phyloP scores from a whole-genome alignment of 192 early-diverging fungal species.

The Podila verticillata region DNA sequence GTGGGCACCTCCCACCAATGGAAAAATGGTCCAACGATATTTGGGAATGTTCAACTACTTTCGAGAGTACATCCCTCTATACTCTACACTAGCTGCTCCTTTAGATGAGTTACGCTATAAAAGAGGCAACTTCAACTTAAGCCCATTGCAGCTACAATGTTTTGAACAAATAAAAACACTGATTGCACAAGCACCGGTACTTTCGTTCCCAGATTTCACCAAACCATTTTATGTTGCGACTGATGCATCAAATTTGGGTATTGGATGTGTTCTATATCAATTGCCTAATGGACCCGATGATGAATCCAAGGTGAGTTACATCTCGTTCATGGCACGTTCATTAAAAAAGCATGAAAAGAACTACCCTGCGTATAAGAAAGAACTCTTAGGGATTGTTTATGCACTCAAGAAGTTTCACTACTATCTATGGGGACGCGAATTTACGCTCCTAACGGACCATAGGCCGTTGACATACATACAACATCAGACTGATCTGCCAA shows the following conservation, averaged over 20 bases:
- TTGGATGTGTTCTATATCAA: constrained; percentile 45
- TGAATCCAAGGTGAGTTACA: constrained; percentile 11
- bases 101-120: constrained; percentile 12
- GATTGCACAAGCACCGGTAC: constrained; percentile 8
- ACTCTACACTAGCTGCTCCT: constrained; percentile 28
- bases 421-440: constrained; percentile 32
- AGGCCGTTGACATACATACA: constrained; percentile 21
- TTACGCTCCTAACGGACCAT: constrained; percentile 49
- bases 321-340: constrained; percentile 29
- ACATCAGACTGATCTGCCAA: constrained; percentile 10
- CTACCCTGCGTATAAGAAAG: constrained; percentile 39
- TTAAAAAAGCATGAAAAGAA: constrained; percentile 19
- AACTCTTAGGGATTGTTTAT: constrained; percentile 27
- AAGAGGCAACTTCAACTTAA: constrained; percentile 6
- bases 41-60: constrained; percentile 40
- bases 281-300: not conserved
- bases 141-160: not conserved
- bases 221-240: constrained; percentile 20
- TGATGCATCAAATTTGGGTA: constrained; percentile 51
- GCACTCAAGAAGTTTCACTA: constrained; percentile 39
- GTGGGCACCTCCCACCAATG: too few species aligned
- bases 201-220: constrained; percentile 14
- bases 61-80: constrained; percentile 22
- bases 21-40: too few species aligned
- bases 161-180: not conserved